Evolutionary conservation across 2,329 filamentous ascomycete genomes (phyloP).

Genomic region (Akanthomyces muscarius): DNA sequence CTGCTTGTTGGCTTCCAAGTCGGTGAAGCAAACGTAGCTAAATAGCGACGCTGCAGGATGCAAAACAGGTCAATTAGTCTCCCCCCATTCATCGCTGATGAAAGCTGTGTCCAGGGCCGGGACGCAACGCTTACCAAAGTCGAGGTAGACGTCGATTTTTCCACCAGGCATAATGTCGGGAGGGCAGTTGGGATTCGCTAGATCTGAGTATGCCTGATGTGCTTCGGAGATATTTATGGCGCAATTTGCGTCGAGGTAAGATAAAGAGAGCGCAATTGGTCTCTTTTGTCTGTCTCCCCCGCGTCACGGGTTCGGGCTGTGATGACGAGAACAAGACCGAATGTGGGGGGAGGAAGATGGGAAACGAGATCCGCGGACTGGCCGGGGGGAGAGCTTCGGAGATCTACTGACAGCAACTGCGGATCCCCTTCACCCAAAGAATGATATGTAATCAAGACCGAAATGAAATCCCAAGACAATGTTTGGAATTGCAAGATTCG

Average conservation of each 20-base stretch:
- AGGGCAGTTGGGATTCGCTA: too few species aligned
- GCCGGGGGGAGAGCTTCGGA: not conserved
- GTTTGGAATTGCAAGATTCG: not conserved
- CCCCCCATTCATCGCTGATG: too few species aligned
- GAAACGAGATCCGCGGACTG: not conserved
- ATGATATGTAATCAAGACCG: not conserved
- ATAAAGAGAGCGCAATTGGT: not conserved
- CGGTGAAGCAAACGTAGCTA: slow-evolving; percentile 53
- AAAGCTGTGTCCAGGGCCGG: too few species aligned
- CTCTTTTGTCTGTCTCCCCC: not conserved
- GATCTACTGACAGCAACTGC: not conserved
- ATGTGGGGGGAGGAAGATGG: not conserved
- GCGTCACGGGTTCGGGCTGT: not conserved
- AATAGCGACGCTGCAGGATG: slow-evolving; percentile 56
- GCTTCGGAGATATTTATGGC: not conserved
- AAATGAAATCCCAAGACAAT: not conserved
- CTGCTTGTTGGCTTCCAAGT: slow-evolving; percentile 54
- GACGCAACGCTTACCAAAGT: slow-evolving; percentile 50
- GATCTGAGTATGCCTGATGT: not conserved
- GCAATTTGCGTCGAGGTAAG: not conserved
- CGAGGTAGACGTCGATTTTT: slow-evolving; percentile 63
- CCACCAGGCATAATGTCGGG: slow-evolving; percentile 48
- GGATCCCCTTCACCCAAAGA: too few species aligned
- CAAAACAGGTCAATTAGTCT: not conserved
- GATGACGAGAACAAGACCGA: not conserved